Conservation (phyloP, 2,329 filamentous ascomycete genomes). For the Aureobasidium melanogenum region DNA sequence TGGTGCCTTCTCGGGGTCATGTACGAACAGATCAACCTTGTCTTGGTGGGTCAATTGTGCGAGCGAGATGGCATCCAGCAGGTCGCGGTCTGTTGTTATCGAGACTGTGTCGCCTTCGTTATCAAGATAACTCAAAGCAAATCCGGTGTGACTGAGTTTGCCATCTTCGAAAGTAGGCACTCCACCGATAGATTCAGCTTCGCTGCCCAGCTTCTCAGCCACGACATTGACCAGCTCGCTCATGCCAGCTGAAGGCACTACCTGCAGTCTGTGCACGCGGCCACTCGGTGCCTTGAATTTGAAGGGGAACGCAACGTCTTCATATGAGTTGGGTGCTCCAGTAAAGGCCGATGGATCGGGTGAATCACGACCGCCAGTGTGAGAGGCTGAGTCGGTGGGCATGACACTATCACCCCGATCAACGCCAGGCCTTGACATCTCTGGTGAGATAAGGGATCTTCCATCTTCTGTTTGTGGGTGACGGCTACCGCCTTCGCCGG, state of each 20-base stretch:
- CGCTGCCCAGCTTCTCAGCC: constrained; percentile 71
- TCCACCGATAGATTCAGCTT: constrained; percentile 78
- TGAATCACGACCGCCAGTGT: constrained; percentile 66
- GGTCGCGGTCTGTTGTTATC: constrained; percentile 89
- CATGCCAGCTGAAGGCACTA: constrained; percentile 71
- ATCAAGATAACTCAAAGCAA: constrained; percentile 89
- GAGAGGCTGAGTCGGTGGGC: constrained; percentile 90
- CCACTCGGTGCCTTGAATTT: constrained; percentile 98
- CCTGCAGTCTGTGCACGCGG: constrained; percentile 84
- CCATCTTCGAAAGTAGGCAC: constrained; percentile 69
- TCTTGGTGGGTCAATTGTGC: constrained; percentile 70
- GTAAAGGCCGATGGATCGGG: constrained; percentile 58
- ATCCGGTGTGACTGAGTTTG: constrained; percentile 66
- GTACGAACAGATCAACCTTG: constrained; percentile 95
- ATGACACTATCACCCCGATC: constrained; percentile 78
- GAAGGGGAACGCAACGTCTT: constrained; percentile 84
- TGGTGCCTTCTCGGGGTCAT: constrained; percentile 84
- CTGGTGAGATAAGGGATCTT: constrained; percentile 75
- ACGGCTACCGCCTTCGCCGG: constrained; percentile 74
- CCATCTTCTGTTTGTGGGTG: constrained; percentile 59
- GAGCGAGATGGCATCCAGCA: constrained; percentile 79
- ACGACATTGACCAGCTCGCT: constrained; percentile 69
- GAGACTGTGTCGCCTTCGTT: constrained; percentile 95
- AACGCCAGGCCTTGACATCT: constrained; percentile 51
- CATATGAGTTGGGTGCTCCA: constrained; percentile 44